Evolutionary conservation across 2,329 filamentous ascomycete species (phyloP).

Genomic region (Sporothrix luriei): DNA sequence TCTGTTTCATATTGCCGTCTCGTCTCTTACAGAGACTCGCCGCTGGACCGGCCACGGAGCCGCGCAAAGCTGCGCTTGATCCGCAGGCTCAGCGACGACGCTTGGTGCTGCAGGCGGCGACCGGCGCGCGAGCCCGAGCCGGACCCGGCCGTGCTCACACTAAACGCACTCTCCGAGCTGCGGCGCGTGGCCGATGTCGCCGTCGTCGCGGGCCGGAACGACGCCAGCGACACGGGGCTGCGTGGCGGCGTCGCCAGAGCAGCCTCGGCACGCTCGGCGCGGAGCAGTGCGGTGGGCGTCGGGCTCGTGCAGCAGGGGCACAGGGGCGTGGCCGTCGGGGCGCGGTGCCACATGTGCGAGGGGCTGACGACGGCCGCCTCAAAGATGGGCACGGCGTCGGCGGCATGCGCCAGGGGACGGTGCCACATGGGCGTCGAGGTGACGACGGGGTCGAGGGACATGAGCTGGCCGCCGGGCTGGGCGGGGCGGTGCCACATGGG

Average conservation of each 20-base stretch:
- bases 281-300: not conserved
- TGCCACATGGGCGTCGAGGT: conserved; percentile 31
- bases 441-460: conserved; percentile 28
- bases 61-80: conserved; percentile 30
- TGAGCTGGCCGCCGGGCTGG: conserved; percentile 17
- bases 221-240: not conserved
- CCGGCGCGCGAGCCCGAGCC: not conserved
- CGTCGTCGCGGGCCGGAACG: conserved; percentile 1
- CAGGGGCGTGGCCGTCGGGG: conserved; percentile 26
- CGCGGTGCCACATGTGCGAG: conserved; percentile 32
- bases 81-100: conserved; percentile 29
- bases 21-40: conserved; percentile 2
- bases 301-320: conserved; percentile 32
- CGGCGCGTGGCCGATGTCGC: not conserved
- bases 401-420: conserved; percentile 22
- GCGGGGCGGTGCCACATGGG: conserved; percentile 32
- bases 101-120: conserved; percentile 19
- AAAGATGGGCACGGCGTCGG: conserved; percentile 32
- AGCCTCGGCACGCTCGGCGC: conserved; percentile 12
- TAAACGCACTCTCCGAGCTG: conserved; percentile 25
- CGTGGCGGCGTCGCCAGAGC: conserved; percentile 1
- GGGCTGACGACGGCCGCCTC: conserved; percentile 28
- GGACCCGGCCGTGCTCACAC: not conserved
- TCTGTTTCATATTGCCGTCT: no score
- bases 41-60: conserved; percentile 26